Conservation (phyloP, 257 asterid genomes). For the Coffea eugenioides region DNA sequence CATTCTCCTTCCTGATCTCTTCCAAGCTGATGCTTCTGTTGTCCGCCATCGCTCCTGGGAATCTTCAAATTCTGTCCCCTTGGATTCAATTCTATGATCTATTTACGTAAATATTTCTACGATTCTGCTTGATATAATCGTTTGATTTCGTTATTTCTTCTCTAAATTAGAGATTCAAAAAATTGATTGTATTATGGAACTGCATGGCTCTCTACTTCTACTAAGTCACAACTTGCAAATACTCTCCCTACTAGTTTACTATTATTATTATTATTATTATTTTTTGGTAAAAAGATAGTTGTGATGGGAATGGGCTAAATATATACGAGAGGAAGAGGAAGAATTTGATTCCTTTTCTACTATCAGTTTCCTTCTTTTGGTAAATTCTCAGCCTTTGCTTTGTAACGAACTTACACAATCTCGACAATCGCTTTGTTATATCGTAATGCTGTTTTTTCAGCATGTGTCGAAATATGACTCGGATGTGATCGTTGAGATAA, state of each 20-base stretch:
- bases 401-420: constrained; percentile 6
- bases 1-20: constrained; percentile 66
- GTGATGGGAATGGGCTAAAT: background rate
- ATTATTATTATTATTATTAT: background rate
- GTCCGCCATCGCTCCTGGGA: constrained; percentile 19
- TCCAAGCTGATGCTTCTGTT: constrained; percentile 40
- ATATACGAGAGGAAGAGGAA: background rate
- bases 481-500: background rate
- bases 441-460: background rate
- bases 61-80: background rate
- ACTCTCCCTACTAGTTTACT: background rate
- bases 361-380: background rate
- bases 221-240: background rate
- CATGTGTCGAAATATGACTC: background rate
- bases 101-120: background rate
- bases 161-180: background rate
- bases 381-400: constrained; percentile 2
- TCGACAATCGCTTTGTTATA: background rate
- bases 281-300: background rate
- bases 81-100: background rate
- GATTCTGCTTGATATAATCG: background rate
- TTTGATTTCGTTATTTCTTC: background rate
- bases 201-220: background rate
- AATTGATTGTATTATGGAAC: background rate
- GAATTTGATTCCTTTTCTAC: background rate